Percentiles rank a stretch among this genome's conserved stretches.
Conservation (phyloP, 768 basidiomycete genomes). For the Dictyophora rubrovolvata region DNA sequence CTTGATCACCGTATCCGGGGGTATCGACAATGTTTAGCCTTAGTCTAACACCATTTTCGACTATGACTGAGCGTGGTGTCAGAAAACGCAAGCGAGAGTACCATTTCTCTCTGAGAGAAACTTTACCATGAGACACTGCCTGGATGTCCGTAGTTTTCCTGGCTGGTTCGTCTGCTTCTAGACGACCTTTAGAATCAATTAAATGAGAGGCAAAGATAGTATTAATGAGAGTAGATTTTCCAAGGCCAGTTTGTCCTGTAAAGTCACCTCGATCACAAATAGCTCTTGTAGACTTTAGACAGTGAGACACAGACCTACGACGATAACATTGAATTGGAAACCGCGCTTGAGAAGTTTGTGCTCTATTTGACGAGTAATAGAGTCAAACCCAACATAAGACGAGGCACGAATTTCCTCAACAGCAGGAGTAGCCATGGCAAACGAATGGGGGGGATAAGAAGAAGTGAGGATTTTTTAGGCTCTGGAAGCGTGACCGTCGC, state of each 20-base stretch:
- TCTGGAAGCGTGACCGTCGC: neutral
- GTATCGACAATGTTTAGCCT: conserved; percentile 98
- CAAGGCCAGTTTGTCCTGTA: conserved; percentile 90
- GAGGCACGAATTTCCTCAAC: conserved; percentile 79
- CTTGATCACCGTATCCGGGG: conserved; percentile 95
- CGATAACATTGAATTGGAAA: conserved; percentile 99
- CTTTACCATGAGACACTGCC: conserved; percentile 84
- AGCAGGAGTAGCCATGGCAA: conserved; percentile 34
- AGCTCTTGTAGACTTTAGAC: neutral
- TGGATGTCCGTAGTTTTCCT: conserved; percentile 97
- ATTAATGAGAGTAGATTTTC: conserved; percentile 98
- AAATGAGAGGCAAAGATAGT: conserved; percentile 98
- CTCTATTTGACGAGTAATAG: conserved; percentile 95
- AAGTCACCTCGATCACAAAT: neutral
- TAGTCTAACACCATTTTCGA: conserved; percentile 91
- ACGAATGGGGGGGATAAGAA: neutral
- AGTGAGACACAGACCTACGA: conserved; percentile 60
- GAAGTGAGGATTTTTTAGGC: neutral
- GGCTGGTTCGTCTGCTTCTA: conserved; percentile 78
- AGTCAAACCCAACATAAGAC: conserved; percentile 96
- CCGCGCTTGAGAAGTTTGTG: conserved; percentile 98
- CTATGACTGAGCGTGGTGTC: conserved; percentile 55
- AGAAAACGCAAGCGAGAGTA: neutral
- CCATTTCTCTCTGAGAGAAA: conserved; percentile 8
- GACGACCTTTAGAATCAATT: conserved; percentile 93